Evolutionary conservation across 208 protist genomes (phyloP).

Genomic region (Entamoeba histolytica): DNA sequence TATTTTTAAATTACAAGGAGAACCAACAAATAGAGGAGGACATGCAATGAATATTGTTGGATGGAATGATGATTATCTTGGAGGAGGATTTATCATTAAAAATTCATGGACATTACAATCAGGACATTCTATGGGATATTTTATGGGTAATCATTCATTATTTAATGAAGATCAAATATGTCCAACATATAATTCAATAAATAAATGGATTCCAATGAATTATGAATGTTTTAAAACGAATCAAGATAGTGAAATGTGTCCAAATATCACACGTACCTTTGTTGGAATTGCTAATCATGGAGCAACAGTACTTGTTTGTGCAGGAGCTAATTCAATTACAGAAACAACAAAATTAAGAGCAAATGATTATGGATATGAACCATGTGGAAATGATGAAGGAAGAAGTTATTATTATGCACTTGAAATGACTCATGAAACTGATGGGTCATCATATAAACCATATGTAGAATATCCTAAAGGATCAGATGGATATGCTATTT

Average conservation of each 20-base stretch:
- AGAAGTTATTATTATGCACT: neutral
- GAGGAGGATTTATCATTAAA: neutral
- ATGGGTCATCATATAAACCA: neutral
- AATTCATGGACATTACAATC: neutral
- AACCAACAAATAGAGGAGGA: neutral
- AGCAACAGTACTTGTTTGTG: neutral
- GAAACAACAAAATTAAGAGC: neutral
- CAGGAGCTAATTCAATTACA: neutral
- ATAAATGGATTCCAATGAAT: neutral
- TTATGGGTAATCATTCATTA: neutral
- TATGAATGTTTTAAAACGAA: neutral
- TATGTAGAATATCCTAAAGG: neutral
- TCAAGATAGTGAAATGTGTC: neutral
- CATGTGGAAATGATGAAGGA: neutral
- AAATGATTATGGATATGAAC: neutral
- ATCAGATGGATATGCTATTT: neutral
- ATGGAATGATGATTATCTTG: neutral
- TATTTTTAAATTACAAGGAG: neutral
- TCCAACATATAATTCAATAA: neutral
- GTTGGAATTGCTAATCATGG: neutral
- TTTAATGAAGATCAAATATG: neutral
- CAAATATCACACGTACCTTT: neutral
- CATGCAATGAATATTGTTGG: neutral
- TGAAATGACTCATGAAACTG: neutral
- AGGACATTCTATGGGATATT: neutral